Evolutionary conservation across 176 grass and related monocot species (phyloP).

Genomic region (Avena atlantica): DNA sequence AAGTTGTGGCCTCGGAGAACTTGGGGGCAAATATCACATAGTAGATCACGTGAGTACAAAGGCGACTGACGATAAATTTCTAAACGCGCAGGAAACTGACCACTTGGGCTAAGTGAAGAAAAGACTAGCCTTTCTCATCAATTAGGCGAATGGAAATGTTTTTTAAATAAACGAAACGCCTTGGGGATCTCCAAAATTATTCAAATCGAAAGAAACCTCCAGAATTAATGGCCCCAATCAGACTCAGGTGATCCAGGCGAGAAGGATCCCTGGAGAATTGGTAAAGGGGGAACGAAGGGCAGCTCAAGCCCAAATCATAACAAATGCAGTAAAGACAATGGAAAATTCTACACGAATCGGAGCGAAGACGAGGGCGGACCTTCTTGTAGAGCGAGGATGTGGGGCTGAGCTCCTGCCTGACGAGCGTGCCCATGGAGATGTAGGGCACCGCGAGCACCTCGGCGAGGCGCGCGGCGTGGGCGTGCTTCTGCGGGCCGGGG

Average conservation of each 20-base stretch:
- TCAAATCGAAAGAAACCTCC: background rate
- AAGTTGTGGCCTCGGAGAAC: constrained; percentile 16
- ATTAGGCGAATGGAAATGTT: background rate
- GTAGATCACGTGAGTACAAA: background rate
- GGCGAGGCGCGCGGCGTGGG: constrained; percentile 82
- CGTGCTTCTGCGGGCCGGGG: constrained; percentile 81
- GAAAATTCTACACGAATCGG: background rate
- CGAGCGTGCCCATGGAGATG: constrained; percentile 91
- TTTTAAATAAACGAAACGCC: background rate
- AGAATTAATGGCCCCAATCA: background rate
- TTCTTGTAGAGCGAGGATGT: constrained; percentile 73
- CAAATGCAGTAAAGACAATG: background rate
- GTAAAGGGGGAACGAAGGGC: background rate
- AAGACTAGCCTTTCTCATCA: background rate
- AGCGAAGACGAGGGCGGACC: constrained; percentile 34
- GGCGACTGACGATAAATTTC: constrained; percentile 19
- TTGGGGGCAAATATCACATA: background rate
- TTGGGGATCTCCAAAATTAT: constrained; percentile 3
- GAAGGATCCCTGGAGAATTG: background rate
- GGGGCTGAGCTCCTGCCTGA: constrained; percentile 78
- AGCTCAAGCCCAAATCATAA: background rate
- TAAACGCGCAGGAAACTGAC: background rate
- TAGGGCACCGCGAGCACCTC: constrained; percentile 85
- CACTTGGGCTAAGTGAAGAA: background rate
- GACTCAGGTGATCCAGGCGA: background rate